A percentile compares a stretch with the other conserved stretches of the same genome.
Evolutionary conservation across 1,284 basidiomycete genomes (phyloP).

Genomic region (Ganoderma leucocontextum): DNA sequence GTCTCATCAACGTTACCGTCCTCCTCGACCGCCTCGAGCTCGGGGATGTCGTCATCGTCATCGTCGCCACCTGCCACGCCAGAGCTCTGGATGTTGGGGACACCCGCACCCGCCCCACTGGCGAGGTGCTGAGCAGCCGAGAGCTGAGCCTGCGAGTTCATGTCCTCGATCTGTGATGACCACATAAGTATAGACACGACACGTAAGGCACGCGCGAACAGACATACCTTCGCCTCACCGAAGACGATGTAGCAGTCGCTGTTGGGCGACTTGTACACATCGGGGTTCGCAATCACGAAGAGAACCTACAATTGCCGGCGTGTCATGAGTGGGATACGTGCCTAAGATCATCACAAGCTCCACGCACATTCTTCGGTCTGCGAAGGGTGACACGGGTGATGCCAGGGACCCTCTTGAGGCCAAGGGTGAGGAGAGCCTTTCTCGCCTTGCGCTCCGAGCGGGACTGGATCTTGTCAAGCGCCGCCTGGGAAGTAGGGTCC

Average conservation of each 20-base stretch:
- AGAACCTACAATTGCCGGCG: constrained; percentile 65
- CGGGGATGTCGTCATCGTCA: constrained; percentile 83
- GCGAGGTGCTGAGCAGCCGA: constrained; percentile 87
- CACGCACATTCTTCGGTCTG: constrained; percentile 90
- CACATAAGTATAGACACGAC: background rate
- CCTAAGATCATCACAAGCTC: background rate
- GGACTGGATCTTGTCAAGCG: constrained; percentile 93
- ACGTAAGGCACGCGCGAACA: background rate
- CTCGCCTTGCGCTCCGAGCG: constrained; percentile 92
- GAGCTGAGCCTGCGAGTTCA: constrained; percentile 86
- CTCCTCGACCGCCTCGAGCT: constrained; percentile 82
- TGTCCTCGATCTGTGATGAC: constrained; percentile 83
- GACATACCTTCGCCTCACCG: constrained; percentile 90
- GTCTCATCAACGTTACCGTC: constrained; percentile 82
- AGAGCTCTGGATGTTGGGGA: constrained; percentile 62
- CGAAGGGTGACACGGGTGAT: constrained; percentile 97
- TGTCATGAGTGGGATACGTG: background rate
- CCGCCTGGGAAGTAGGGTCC: constrained; percentile 84
- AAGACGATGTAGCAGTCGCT: constrained; percentile 99
- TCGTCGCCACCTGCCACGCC: constrained; percentile 62
- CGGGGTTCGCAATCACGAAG: constrained; percentile 92
- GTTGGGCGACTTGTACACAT: constrained; percentile 97
- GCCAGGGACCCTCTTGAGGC: constrained; percentile 90
- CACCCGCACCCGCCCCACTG: constrained; percentile 56
- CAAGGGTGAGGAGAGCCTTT: constrained; percentile 87